phyloP scores from a whole-genome alignment of 2,329 filamentous ascomycete genomes.

The Fusarium nodosum region DNA sequence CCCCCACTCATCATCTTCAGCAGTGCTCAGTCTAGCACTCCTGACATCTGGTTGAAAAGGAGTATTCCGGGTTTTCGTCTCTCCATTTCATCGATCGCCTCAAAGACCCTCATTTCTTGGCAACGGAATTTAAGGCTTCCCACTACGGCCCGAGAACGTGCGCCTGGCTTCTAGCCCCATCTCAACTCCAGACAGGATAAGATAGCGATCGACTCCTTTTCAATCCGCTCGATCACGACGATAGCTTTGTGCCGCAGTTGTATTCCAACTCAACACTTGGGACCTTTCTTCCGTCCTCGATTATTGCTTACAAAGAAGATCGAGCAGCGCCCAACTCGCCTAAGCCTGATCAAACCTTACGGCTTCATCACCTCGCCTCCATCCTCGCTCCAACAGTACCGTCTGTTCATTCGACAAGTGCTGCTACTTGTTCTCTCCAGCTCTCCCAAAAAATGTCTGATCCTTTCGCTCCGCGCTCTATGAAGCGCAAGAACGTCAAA shows the following conservation, averaged over 20 bases:
- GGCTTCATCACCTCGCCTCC: constrained; percentile 21
- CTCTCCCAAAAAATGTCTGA: constrained; percentile 66
- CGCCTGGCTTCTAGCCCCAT: constrained; percentile 11
- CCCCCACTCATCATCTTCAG: constrained; percentile 37
- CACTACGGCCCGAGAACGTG: constrained; percentile 25
- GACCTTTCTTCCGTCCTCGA: constrained; percentile 21
- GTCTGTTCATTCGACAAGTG: constrained; percentile 16
- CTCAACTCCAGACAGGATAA: constrained; percentile 24
- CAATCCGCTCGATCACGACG: constrained; percentile 21
- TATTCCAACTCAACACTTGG: constrained; percentile 7
- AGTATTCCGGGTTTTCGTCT: constrained; percentile 11
- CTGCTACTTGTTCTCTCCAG: constrained; percentile 5
- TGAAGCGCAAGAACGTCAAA: constrained; percentile 99
- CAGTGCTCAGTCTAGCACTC: constrained; percentile 36
- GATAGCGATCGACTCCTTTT: constrained; percentile 26
- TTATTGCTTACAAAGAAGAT: constrained; percentile 36
- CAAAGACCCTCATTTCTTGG: constrained; percentile 9
- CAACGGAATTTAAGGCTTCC: constrained; percentile 13
- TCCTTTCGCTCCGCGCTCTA: constrained; percentile 77
- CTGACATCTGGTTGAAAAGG: constrained; percentile 18
- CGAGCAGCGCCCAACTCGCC: constrained; percentile 38
- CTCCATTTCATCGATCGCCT: constrained; percentile 18
- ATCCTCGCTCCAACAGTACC: constrained; percentile 3
- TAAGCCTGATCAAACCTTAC: constrained; percentile 30
- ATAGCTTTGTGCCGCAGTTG: constrained; percentile 16